Evolutionary conservation across 2,329 filamentous ascomycete species (phyloP).

Genomic region (Lachnellula subtilissima): DNA sequence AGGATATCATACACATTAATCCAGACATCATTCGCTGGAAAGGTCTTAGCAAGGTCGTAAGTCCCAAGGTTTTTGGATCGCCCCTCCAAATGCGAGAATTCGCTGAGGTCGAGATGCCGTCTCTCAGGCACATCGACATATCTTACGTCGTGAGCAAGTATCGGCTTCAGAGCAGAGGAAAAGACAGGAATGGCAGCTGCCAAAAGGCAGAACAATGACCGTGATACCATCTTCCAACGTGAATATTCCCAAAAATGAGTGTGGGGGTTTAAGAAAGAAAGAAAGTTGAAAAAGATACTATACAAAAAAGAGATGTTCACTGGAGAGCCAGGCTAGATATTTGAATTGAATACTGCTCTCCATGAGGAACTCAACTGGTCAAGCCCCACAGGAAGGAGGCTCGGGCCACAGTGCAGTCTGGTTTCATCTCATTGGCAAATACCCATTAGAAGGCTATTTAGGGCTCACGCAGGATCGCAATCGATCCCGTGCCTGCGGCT

Average conservation of each 20-base stretch:
- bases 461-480: too few relatives aligned
- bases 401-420: too few relatives aligned
- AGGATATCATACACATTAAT: slow-evolving; percentile 17
- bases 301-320: background rate
- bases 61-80: slow-evolving; percentile 1
- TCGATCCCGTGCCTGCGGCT: too few relatives aligned
- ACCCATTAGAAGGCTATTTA: too few relatives aligned
- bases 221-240: slow-evolving; percentile 1
- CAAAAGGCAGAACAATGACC: background rate
- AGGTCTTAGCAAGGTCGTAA: background rate
- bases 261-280: background rate
- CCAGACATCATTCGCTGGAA: slow-evolving; percentile 14
- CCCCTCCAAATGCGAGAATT: slow-evolving; percentile 1
- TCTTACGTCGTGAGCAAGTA: slow-evolving; percentile 3
- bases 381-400: too few relatives aligned
- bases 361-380: too few relatives aligned
- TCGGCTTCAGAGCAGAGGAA: background rate
- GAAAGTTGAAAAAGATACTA: background rate
- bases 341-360: too few relatives aligned
- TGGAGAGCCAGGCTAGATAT: too few relatives aligned
- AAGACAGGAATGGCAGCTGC: slow-evolving; percentile 1
- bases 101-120: slow-evolving; percentile 1
- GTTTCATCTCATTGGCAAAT: too few relatives aligned
- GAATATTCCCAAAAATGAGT: background rate
- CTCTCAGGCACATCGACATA: background rate